phyloP scores from a whole-genome alignment of 805 yeast species.

The Kluyveromyces nonfermentans region DNA sequence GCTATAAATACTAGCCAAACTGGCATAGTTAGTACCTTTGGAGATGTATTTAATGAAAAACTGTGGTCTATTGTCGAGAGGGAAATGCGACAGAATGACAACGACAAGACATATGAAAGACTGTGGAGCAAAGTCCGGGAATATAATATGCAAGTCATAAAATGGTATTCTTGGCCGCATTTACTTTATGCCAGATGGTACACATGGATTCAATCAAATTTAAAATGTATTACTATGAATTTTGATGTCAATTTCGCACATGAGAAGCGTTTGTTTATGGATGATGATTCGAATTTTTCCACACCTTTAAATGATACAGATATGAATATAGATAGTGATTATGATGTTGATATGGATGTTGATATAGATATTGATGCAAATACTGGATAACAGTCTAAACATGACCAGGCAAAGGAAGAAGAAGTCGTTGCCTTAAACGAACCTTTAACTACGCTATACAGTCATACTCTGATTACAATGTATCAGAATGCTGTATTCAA shows the following conservation, averaged over 20 bases:
- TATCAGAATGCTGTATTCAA: neutral
- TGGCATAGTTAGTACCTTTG: neutral
- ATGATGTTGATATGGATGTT: constrained; percentile 4
- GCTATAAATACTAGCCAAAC: neutral
- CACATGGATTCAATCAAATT: constrained; percentile 18
- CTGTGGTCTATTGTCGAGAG: constrained; percentile 6
- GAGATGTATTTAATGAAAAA: constrained; percentile 1
- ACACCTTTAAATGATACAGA: constrained; percentile 6
- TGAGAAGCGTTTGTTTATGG: constrained; percentile 1
- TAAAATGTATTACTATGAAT: neutral
- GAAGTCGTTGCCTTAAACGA: no score
- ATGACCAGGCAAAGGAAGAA: neutral
- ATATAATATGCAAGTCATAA: constrained; percentile 21
- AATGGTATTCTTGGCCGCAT: constrained; percentile 18
- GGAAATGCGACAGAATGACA: constrained; percentile 1
- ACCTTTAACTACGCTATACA: no score
- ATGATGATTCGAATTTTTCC: constrained; percentile 8
- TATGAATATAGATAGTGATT: constrained; percentile 16
- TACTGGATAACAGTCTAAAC: neutral
- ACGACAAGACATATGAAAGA: constrained; percentile 15
- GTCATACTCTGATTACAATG: neutral
- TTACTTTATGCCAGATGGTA: constrained; percentile 23
- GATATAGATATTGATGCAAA: constrained; percentile 13
- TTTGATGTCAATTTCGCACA: neutral
- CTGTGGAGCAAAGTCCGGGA: constrained; percentile 19